These are phyloP conservation scores for Raffaelea ambrosiae DNA, from an alignment of 2,329 filamentous ascomycete species.

Conservation along the genomic window DNA sequence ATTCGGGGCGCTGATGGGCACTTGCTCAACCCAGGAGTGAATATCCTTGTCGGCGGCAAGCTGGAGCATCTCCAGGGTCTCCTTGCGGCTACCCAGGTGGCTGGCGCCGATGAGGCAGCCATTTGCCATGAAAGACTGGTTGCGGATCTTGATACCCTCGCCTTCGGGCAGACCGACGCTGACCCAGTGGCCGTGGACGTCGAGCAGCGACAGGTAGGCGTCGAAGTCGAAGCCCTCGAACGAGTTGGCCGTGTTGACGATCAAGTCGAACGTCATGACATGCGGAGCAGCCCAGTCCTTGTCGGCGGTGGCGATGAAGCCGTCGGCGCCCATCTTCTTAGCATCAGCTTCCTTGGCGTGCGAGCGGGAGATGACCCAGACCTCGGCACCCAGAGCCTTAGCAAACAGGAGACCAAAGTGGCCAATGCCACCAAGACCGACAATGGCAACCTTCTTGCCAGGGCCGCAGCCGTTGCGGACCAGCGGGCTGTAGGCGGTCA, in stretches of 20 bases:
- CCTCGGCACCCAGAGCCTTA: conserved; percentile 56
- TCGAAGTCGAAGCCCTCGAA: conserved; percentile 59
- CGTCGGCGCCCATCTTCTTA: conserved; percentile 49
- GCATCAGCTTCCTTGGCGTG: conserved; percentile 54
- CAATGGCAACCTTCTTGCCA: conserved; percentile 70
- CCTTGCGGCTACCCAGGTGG: conserved; percentile 61
- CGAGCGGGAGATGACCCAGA: conserved; percentile 52
- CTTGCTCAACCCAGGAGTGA: conserved; percentile 62
- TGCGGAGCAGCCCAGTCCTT: conserved; percentile 49
- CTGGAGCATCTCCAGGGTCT: conserved; percentile 65
- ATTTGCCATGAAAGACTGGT: conserved; percentile 67
- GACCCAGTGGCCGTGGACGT: conserved; percentile 74
- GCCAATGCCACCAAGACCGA: conserved; percentile 64
- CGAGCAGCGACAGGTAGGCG: conserved; percentile 69
- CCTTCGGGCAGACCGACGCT: conserved; percentile 74
- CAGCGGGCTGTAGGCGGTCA: conserved; percentile 72
- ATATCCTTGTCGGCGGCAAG: conserved; percentile 62
- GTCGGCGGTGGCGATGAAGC: conserved; percentile 50
- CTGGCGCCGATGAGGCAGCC: conserved; percentile 64
- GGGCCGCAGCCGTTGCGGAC: conserved; percentile 67
- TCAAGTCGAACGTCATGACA: conserved; percentile 62
- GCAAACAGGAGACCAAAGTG: conserved; percentile 65
- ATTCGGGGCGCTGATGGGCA: conserved; percentile 65
- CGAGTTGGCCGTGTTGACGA: conserved; percentile 65
- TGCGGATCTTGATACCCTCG: conserved; percentile 60